Percentiles rank a stretch among this genome's conserved stretches.
Conservation (phyloP, 2,329 filamentous ascomycete genomes). For the Venturia carpophila region DNA sequence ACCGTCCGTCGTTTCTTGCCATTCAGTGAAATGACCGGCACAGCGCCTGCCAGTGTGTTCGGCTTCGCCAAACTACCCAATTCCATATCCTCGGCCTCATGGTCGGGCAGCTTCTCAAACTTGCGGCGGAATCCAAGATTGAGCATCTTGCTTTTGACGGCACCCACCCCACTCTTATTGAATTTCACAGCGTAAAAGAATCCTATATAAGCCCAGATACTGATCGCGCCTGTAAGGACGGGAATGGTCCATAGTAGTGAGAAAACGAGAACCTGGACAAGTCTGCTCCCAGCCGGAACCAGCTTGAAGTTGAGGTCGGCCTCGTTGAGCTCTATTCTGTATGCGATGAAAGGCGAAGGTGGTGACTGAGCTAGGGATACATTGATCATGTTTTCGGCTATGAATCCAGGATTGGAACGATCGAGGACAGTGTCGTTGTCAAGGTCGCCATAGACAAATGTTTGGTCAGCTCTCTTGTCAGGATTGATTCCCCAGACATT, state of each 20-base stretch:
- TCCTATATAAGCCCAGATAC: constrained; percentile 51
- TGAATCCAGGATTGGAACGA: constrained; percentile 51
- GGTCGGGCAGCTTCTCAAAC: constrained; percentile 1
- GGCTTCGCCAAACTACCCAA: background rate
- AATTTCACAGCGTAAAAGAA: constrained; percentile 58
- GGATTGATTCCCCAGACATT: constrained; percentile 62
- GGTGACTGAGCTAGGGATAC: constrained; percentile 51
- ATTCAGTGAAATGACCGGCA: background rate
- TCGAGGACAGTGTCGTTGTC: constrained; percentile 54
- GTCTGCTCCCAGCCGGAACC: constrained; percentile 47
- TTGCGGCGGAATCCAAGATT: constrained; percentile 5
- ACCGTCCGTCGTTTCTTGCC: constrained; percentile 1
- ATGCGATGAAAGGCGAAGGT: constrained; percentile 47
- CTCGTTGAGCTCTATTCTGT: constrained; percentile 49
- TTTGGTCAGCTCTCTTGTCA: constrained; percentile 53
- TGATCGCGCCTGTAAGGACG: constrained; percentile 41
- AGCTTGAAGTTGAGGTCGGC: constrained; percentile 45
- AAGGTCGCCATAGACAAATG: constrained; percentile 53
- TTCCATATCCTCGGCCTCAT: background rate
- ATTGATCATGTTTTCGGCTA: constrained; percentile 50
- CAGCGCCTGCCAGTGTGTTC: background rate
- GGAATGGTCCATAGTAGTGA: constrained; percentile 49
- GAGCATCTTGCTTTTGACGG: constrained; percentile 22
- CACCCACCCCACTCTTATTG: constrained; percentile 49
- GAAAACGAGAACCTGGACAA: constrained; percentile 47